Evolutionary conservation across 352 stramenopile genomes (phyloP), one percentile per base, ranked within the genome.

Genomic region (Globisporangium abappressorium): DNA sequence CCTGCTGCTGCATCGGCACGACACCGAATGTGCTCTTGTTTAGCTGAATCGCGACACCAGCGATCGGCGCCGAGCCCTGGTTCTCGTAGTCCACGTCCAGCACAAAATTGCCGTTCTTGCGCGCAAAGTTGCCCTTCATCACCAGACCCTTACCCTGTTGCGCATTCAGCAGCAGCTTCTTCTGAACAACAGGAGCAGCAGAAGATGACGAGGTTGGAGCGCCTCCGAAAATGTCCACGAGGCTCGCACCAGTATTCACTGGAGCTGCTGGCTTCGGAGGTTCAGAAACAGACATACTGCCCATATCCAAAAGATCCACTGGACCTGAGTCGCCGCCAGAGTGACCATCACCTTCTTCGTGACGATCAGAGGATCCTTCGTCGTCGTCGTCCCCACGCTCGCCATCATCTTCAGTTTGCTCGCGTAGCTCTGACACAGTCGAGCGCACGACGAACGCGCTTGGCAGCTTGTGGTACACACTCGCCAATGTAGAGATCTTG

Each of bases 11-110:
- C 72, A 93, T 84, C 6, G 97, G 97, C 56, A 94, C 92, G 15
- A 99, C 85, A 43, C 96, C 96, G 76, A 99, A 99, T 34, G 94
- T 96, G 74, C 96, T 98, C 84, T 99, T 99, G 85, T 99, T 99
- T 38, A 99, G 82, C 76, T 99, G 97, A 65, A 99, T 96, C 38
- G 96, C 97, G 34, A 99, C 77, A 11, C 85, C 82, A 1, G 73
- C 66, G 65, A 99, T 92, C 65, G 93, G 85, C 28, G 97, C 78
- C 28, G 91, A 72, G 24, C 88, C 91, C 69, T 95, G 93, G 76
- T 98, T 98, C 73, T 98, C 82, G 51, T 82, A 86, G 60, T 93
- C 82, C 20, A 93, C 73, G 26, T 95, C 87, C 49, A 95, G 65
- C 59, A 90, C 72, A 47, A 95, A 95, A 33, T 75, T 80, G 56